phyloP scores from a whole-genome alignment of 176 grass and related monocot species.

The Aegilops tauschii region DNA sequence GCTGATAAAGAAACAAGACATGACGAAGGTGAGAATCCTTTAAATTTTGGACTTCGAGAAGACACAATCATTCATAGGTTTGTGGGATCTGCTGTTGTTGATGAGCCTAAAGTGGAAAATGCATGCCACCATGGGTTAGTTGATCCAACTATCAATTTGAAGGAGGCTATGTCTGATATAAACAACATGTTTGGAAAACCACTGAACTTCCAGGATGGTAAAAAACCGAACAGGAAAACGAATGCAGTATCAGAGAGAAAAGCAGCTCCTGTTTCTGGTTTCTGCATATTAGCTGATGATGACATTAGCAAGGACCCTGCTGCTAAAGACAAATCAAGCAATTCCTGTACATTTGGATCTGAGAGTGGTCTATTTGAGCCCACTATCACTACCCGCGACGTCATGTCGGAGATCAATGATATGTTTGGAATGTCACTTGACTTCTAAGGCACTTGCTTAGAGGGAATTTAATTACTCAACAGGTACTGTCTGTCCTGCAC shows the following conservation, averaged over 20 bases:
- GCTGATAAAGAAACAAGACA: conserved; percentile 10
- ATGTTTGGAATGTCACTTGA: conserved; percentile 85
- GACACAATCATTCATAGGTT: conserved; percentile 77
- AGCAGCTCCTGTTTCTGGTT: conserved; percentile 31
- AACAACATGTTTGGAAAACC: conserved; percentile 91
- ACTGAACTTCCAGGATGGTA: conserved; percentile 63
- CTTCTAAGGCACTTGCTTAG: conserved; percentile 36
- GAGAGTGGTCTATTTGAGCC: conserved; percentile 79
- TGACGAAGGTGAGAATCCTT: conserved; percentile 15
- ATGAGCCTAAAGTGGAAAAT: conserved; percentile 79
- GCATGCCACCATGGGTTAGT: conserved; percentile 90
- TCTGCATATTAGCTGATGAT: conserved; percentile 79
- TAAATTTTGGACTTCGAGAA: conserved; percentile 49
- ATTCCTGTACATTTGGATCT: conserved; percentile 35
- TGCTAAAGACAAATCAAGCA: conserved; percentile 17
- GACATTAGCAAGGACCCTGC: conserved; percentile 35
- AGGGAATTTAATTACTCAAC: conserved; percentile 14
- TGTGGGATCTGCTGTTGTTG: conserved; percentile 75
- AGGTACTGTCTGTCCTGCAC: neutral
- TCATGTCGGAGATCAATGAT: conserved; percentile 85
- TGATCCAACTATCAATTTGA: conserved; percentile 83
- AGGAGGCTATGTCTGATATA: conserved; percentile 92
- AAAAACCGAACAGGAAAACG: conserved; percentile 35
- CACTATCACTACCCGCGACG: conserved; percentile 71
- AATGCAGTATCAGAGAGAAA: conserved; percentile 36